Evolutionary conservation across 2,329 filamentous ascomycete species (phyloP).

Genomic region (Calycina herbarum): DNA sequence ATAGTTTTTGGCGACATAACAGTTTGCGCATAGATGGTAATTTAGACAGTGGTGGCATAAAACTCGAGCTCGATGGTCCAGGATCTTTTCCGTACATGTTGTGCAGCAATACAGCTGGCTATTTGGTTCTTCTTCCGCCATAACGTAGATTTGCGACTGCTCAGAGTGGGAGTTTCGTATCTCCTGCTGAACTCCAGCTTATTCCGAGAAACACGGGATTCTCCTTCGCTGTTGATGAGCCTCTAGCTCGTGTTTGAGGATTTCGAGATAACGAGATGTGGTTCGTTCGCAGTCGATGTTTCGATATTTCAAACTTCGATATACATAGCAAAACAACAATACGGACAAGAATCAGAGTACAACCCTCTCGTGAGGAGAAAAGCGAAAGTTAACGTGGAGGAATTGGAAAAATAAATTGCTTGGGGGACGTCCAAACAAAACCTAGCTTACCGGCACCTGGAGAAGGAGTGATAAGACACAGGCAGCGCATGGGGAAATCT

Average conservation of each 20-base stretch:
- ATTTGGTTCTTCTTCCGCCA: slow-evolving; percentile 1
- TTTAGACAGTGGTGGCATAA: slow-evolving; percentile 17
- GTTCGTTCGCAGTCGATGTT: background rate
- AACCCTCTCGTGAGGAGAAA: slow-evolving; percentile 1
- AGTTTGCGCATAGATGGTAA: slow-evolving; percentile 32
- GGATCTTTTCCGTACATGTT: slow-evolving; percentile 14
- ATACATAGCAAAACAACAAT: background rate
- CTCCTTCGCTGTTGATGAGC: background rate
- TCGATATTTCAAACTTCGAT: background rate
- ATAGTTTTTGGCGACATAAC: slow-evolving; percentile 28
- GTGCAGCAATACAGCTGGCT: slow-evolving; percentile 13
- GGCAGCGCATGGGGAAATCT: background rate
- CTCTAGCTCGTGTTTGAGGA: background rate
- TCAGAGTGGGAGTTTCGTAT: background rate
- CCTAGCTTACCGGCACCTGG: background rate
- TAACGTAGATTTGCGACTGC: background rate
- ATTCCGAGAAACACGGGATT: background rate
- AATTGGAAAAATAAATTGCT: background rate
- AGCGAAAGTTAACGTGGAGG: background rate
- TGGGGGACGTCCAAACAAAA: slow-evolving; percentile 4
- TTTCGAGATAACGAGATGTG: background rate
- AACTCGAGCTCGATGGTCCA: slow-evolving; percentile 12
- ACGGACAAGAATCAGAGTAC: background rate
- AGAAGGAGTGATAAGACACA: background rate
- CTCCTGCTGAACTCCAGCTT: background rate